phyloP scores from a whole-genome alignment of 2,329 filamentous ascomycete genomes.

The Cryoendolithus antarcticus region DNA sequence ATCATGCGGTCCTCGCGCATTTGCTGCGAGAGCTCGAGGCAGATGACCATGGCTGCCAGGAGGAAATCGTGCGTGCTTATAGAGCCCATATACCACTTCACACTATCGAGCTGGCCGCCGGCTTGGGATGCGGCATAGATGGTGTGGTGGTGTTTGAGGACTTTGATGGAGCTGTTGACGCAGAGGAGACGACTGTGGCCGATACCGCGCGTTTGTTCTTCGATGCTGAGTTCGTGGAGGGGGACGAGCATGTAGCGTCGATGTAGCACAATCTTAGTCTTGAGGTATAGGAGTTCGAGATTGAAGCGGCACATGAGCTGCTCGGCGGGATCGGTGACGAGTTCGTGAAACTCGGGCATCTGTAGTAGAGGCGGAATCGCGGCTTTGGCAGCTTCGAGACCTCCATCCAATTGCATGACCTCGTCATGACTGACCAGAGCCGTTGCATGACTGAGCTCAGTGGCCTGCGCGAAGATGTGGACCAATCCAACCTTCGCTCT shows the following conservation, averaged over 20 bases:
- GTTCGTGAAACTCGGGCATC: conserved; percentile 27
- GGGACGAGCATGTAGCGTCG: conserved; percentile 36
- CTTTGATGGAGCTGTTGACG: conserved; percentile 35
- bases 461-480: conserved; percentile 26
- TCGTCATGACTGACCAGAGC: conserved; percentile 24
- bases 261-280: conserved; percentile 42
- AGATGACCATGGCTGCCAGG: conserved; percentile 37
- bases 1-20: conserved; percentile 10
- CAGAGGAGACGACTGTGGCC: conserved; percentile 29
- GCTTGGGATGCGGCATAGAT: conserved; percentile 37
- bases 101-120: conserved; percentile 30
- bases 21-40: conserved; percentile 29
- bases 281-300: conserved; percentile 40
- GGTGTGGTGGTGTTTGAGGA: conserved; percentile 38
- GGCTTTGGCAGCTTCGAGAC: conserved; percentile 24
- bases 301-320: conserved; percentile 41
- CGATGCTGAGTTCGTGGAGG: conserved; percentile 14
- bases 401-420: conserved; percentile 26
- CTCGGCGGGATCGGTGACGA: conserved; percentile 37
- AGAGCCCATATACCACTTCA: conserved; percentile 35
- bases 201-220: conserved; percentile 22
- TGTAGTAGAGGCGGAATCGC: conserved; percentile 24
- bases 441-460: conserved; percentile 27
- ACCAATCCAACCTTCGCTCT: conserved; percentile 24
- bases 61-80: conserved; percentile 37